phyloP scores from a whole-genome alignment of 257 asterid genomes.

The Solanum pimpinellifolium region DNA sequence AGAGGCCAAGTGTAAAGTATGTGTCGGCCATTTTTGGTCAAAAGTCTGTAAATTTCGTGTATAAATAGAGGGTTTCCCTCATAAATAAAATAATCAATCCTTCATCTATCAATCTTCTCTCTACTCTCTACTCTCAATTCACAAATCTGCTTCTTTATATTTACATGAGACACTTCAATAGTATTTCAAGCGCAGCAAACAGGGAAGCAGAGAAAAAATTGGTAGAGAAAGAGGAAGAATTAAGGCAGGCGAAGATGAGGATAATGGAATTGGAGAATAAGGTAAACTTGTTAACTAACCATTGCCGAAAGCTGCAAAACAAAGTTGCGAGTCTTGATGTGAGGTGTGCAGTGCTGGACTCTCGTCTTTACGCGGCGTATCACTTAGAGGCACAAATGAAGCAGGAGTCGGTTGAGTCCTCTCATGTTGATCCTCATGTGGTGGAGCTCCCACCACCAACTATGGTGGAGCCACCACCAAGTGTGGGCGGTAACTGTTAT shows the following conservation, averaged over 20 bases:
- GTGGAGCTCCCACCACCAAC: slow-evolving; percentile 2
- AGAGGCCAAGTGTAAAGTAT: too few species aligned
- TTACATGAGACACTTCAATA: background rate
- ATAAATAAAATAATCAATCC: too few species aligned
- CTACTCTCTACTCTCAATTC: too few species aligned
- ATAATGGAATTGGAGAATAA: background rate
- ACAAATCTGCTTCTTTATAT: background rate
- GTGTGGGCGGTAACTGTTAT: slow-evolving; percentile 10
- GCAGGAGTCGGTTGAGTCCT: slow-evolving; percentile 27
- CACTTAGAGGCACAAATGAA: background rate
- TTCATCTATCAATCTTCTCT: too few species aligned
- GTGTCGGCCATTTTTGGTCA: too few species aligned
- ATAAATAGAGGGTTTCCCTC: too few species aligned
- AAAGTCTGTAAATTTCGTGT: too few species aligned
- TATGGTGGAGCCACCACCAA: slow-evolving; percentile 3
- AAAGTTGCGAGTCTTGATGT: background rate
- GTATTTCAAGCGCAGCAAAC: background rate
- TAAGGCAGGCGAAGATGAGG: background rate
- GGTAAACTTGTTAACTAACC: background rate
- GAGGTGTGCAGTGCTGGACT: background rate
- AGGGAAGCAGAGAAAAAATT: slow-evolving; percentile 9
- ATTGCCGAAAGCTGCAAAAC: background rate
- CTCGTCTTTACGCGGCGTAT: background rate
- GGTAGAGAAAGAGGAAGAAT: slow-evolving; percentile 6
- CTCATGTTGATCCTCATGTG: slow-evolving; percentile 8